Evolutionary conservation across 2,329 filamentous ascomycete genomes (phyloP).

Genomic region (Microcyclospora tardicrescens): DNA sequence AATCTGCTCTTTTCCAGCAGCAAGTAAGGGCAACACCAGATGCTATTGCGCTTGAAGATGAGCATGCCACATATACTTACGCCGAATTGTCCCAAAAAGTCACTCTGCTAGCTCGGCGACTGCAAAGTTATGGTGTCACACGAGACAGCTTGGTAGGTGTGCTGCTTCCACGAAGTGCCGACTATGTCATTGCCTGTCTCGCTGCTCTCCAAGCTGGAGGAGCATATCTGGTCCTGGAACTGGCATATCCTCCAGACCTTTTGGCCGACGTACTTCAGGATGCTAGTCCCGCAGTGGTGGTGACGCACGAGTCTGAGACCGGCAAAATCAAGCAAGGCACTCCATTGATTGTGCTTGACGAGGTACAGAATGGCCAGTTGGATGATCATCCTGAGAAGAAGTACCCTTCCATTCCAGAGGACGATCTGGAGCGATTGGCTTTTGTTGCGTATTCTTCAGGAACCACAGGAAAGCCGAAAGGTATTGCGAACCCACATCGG

Average conservation of each 20-base stretch:
- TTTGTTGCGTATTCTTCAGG: constrained; percentile 76
- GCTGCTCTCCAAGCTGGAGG: constrained; percentile 67
- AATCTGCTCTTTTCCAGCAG: constrained; percentile 56
- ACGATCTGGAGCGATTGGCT: constrained; percentile 59
- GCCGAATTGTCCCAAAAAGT: constrained; percentile 57
- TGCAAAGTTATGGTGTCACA: constrained; percentile 55
- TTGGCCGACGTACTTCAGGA: constrained; percentile 67
- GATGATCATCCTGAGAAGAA: constrained; percentile 17
- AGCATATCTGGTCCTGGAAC: constrained; percentile 66
- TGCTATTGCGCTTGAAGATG: constrained; percentile 60
- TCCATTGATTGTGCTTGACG: constrained; percentile 54
- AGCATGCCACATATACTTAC: constrained; percentile 54
- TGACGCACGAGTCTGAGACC: constrained; percentile 54
- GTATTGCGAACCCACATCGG: constrained; percentile 60
- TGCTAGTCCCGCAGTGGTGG: constrained; percentile 55
- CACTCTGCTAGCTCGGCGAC: constrained; percentile 47
- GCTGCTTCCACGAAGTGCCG: constrained; percentile 59
- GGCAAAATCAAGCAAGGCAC: constrained; percentile 51
- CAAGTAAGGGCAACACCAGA: constrained; percentile 59
- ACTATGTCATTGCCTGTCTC: constrained; percentile 68
- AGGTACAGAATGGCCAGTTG: constrained; percentile 17
- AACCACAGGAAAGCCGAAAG: constrained; percentile 67
- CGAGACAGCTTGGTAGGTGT: constrained; percentile 65
- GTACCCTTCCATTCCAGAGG: constrained; percentile 33
- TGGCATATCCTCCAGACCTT: constrained; percentile 63